These are phyloP conservation scores for Paraleonurus japonicus DNA, from an alignment of 257 asterid species.

Conservation along the genomic window DNA sequence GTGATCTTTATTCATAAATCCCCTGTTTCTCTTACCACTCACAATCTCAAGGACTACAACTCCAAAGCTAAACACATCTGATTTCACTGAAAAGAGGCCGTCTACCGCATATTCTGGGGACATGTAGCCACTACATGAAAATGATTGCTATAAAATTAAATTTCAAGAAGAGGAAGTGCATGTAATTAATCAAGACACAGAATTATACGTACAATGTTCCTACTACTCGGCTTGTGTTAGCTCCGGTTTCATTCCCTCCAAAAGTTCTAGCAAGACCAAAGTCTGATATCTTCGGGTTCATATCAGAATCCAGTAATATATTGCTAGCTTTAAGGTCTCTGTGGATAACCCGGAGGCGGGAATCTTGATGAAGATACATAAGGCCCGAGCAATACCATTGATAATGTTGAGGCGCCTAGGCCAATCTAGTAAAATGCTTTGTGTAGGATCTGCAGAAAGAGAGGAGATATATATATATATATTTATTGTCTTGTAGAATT, in stretches of 20 bases:
- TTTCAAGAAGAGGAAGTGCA: neutral
- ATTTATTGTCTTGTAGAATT: neutral
- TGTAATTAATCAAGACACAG: neutral
- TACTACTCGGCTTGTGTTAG: neutral
- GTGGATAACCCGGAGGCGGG: neutral
- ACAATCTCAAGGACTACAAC: neutral
- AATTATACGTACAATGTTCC: neutral
- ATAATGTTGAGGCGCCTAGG: neutral
- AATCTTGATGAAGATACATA: neutral
- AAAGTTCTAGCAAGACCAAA: neutral
- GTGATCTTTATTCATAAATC: neutral
- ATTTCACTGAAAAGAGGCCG: neutral
- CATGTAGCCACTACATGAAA: neutral
- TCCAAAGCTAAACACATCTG: neutral
- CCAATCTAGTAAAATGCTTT: neutral
- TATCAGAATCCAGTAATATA: neutral
- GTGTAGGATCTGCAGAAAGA: neutral
- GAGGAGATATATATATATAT: neutral
- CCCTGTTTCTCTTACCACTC: neutral
- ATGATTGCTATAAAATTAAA: neutral
- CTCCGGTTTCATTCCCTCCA: neutral
- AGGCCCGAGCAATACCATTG: neutral
- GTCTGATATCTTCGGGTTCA: neutral
- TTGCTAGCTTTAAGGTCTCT: neutral
- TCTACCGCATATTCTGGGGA: neutral